A percentile compares a stretch with the other conserved stretches of the same genome.
These are phyloP conservation scores for Whalleya microplaca DNA, from an alignment of 2,329 filamentous ascomycete species.

Conservation along the genomic window DNA sequence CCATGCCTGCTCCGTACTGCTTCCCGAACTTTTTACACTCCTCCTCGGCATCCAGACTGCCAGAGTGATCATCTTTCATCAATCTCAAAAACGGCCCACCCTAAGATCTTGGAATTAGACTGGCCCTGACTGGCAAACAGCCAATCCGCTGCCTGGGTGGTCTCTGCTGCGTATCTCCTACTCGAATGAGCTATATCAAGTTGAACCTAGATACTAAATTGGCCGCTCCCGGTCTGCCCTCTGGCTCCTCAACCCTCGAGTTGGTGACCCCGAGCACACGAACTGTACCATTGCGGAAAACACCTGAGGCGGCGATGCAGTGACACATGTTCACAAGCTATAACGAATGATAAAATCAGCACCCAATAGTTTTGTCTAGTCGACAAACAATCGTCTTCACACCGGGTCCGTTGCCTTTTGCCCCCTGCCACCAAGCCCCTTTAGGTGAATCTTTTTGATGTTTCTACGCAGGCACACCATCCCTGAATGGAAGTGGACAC, in stretches of 20 bases:
- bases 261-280: background rate
- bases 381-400: conserved; percentile 21
- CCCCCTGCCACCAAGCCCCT: background rate
- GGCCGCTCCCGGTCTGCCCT: background rate
- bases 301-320: conserved; percentile 17
- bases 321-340: conserved; percentile 19
- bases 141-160: background rate
- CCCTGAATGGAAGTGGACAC: background rate
- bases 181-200: background rate
- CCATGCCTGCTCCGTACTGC: no score
- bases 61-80: background rate
- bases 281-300: conserved; percentile 17
- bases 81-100: background rate
- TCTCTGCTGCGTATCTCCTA: background rate
- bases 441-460: background rate
- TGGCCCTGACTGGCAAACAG: background rate
- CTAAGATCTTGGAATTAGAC: background rate
- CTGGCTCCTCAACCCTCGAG: conserved; percentile 5
- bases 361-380: conserved; percentile 23
- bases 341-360: conserved; percentile 22
- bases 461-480: background rate
- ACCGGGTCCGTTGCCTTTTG: conserved; percentile 12
- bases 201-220: background rate
- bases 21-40: background rate
- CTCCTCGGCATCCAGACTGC: background rate